A percentile compares a stretch with the other conserved stretches of the same genome.
These are phyloP conservation scores for Coemansia aciculifera DNA, from an alignment of 192 early-diverging fungal species.

Conservation along the genomic window DNA sequence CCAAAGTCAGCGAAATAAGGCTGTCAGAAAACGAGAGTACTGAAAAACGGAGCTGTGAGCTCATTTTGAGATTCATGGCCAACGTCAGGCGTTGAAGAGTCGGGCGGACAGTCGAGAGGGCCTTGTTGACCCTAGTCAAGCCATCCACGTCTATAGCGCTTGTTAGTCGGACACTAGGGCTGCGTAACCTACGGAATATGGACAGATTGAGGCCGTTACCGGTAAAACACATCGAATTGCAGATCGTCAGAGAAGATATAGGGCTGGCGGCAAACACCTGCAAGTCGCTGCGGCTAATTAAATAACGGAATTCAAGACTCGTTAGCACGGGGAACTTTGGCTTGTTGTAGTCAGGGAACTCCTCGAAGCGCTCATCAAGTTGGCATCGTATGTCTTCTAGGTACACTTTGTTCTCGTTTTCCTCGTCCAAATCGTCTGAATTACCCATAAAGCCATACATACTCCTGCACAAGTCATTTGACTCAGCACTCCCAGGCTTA, in stretches of 20 bases:
- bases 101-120: background rate
- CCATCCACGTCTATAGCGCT: background rate
- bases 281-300: background rate
- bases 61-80: background rate
- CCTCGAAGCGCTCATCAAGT: no score
- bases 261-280: slow-evolving; percentile 12
- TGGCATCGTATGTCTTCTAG: no score
- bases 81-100: slow-evolving; percentile 6
- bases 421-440: no score
- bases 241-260: slow-evolving; percentile 1
- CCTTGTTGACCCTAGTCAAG: background rate
- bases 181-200: background rate
- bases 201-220: background rate
- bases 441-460: no score
- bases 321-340: slow-evolving; percentile 15
- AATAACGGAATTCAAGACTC: slow-evolving; percentile 10
- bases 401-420: no score
- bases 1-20: background rate
- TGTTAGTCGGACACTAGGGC: slow-evolving; percentile 3
- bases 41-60: background rate
- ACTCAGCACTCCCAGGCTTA: no score
- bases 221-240: background rate
- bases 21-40: background rate
- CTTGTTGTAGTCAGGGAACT: background rate
- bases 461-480: no score